Evolutionary conservation across 2,329 filamentous ascomycete species (phyloP).

Genomic region (Plectosphaerella sp.): DNA sequence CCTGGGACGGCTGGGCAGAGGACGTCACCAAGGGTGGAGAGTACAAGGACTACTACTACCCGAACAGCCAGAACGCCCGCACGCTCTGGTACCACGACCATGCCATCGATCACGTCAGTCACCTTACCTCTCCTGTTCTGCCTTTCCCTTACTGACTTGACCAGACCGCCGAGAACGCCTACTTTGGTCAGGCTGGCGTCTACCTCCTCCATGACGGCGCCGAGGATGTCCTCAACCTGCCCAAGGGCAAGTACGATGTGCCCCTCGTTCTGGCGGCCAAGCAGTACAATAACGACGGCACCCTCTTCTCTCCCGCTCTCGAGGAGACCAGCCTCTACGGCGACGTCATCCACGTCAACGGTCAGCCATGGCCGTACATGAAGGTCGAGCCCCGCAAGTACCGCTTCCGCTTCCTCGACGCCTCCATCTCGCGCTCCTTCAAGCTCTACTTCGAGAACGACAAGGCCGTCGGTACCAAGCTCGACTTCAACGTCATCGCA

Average conservation of each 20-base stretch:
- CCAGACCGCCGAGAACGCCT: conserved; percentile 49
- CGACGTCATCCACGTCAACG: conserved; percentile 54
- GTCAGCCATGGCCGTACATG: conserved; percentile 54
- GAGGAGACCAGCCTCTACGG: conserved; percentile 40
- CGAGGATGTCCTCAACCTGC: conserved; percentile 44
- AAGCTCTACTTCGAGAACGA: conserved; percentile 31
- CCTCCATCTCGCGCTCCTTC: conserved; percentile 42
- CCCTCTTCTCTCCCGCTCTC: conserved; percentile 37
- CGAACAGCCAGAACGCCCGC: conserved; percentile 47
- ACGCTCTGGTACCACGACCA: conserved; percentile 55
- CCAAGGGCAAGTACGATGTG: conserved; percentile 45
- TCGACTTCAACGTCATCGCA: conserved; percentile 49
- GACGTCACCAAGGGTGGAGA: conserved; percentile 46
- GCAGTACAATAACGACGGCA: conserved; percentile 45
- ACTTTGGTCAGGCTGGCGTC: conserved; percentile 51
- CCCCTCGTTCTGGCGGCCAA: conserved; percentile 45
- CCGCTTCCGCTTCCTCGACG: conserved; percentile 49
- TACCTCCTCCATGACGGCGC: conserved; percentile 49
- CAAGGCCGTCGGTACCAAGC: conserved; percentile 14
- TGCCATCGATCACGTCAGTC: conserved; percentile 26
- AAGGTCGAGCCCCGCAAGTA: conserved; percentile 58
- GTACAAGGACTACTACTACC: conserved; percentile 61
- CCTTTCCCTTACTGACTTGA: conserved; percentile 11
- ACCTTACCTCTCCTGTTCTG: not conserved
- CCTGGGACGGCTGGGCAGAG: conserved; percentile 45